phyloP scores from a whole-genome alignment of 1,284 basidiomycete species.

The Phylloboletellus chloephorus region DNA sequence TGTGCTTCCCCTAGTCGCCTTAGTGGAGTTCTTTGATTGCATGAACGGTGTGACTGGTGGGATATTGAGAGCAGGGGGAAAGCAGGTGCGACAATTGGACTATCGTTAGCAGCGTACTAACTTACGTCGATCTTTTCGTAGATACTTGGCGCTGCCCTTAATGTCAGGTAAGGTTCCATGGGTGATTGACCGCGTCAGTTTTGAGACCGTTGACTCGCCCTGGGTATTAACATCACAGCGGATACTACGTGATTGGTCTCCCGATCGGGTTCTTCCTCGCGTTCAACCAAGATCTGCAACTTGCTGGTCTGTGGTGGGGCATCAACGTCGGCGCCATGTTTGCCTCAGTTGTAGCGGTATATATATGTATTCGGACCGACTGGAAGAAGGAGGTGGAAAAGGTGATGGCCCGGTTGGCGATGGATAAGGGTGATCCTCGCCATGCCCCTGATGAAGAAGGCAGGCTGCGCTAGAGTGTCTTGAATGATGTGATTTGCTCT shows the following conservation, averaged over 20 bases:
- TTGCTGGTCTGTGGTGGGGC: constrained; percentile 66
- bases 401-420: constrained; percentile 44
- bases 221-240: constrained; percentile 33
- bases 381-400: constrained; percentile 62
- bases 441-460: no score
- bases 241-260: constrained; percentile 64
- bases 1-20: constrained; percentile 71
- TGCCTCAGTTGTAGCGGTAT: constrained; percentile 49
- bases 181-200: no score
- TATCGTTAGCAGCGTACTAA: no score
- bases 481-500: no score
- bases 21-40: constrained; percentile 81
- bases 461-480: no score
- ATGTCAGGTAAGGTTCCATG: constrained; percentile 51
- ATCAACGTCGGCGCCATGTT: constrained; percentile 57
- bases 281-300: constrained; percentile 45
- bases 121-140: no score
- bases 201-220: no score
- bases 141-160: constrained; percentile 60
- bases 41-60: constrained; percentile 65
- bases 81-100: constrained; percentile 59
- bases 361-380: constrained; percentile 50
- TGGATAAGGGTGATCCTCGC: no score
- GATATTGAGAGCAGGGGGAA: constrained; percentile 73
- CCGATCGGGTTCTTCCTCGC: constrained; percentile 63